Evolutionary conservation across 2,329 filamentous ascomycete species (phyloP), one percentile per base, ranked within the genome.

Genomic region (Fusarium sp.): DNA sequence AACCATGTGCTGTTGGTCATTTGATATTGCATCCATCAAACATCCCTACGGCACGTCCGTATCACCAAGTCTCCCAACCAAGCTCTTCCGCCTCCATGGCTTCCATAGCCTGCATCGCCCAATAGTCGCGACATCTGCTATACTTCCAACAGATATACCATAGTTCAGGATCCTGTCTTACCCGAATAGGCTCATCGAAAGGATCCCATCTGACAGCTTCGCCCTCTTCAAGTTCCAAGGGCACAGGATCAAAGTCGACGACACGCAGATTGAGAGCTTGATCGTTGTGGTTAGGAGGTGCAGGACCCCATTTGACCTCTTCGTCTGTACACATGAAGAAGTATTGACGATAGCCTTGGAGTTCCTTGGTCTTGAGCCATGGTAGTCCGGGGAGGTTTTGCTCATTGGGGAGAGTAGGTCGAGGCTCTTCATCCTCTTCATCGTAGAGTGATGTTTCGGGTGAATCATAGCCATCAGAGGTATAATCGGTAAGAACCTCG

Each of bases 381-480:
- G 45, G 45, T 9, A 47, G 7, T 0, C 45, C 45, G 7, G 45
- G 45, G 9, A 47, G 45, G 2, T 18, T 47, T 20, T 47, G 45
- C 0, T 29, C 45, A 2, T 47, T 47, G 5, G 45, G 25, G 6
- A 0, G 0, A 7, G 11, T 29, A 29, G 45, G 25, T 1, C 3
- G 45, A 6, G 45, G 45, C 25, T 47, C 25, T 13, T 18, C 18
- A 8, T 47, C 25, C 3, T 47, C 45, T 18, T 47, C 41, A 44
- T 44, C 18, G 8, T 20, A 41, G 20, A 41, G 40, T 20, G 40
- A 41, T 12, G 18, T 41, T 7, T 41, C n/a, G 4, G 18, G 7
- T 22, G 40, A 41, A 41, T 20, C n/a, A 14, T 20, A 41, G 4
- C 40, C 40, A 7, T 41, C 40, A 4, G 41, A 44, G 14, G 8